Evolutionary conservation across 1,139 yeast genomes (phyloP).

Genomic region (Yamadazyma spencermartinsiae): DNA sequence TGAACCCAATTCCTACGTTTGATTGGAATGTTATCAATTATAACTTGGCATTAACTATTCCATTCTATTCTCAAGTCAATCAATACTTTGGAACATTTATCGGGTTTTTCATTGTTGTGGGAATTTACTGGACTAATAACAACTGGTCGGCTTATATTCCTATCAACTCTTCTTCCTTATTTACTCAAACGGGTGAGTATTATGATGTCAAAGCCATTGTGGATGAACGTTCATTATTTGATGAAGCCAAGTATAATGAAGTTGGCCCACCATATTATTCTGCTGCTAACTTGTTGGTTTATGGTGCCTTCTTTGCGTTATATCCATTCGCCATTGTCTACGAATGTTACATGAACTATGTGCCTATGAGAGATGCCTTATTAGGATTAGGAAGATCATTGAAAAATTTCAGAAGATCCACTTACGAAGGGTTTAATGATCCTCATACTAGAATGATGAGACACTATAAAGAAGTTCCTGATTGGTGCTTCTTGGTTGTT

Average conservation of each 20-base stretch:
- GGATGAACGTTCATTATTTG: conserved; percentile 36
- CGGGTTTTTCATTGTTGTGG: conserved; percentile 43
- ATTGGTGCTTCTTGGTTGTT: conserved; percentile 54
- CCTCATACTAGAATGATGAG: conserved; percentile 59
- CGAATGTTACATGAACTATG: conserved; percentile 32
- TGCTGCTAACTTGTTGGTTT: conserved; percentile 44
- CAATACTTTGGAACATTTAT: conserved; percentile 44
- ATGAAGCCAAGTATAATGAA: conserved; percentile 37
- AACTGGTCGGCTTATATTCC: conserved; percentile 56
- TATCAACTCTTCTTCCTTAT: conserved; percentile 47
- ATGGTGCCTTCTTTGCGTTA: conserved; percentile 58
- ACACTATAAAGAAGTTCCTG: conserved; percentile 61
- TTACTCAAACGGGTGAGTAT: conserved; percentile 46
- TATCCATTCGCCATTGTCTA: conserved; percentile 59
- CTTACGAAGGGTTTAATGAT: conserved; percentile 35
- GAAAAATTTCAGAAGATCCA: conserved; percentile 46
- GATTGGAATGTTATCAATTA: conserved; percentile 45
- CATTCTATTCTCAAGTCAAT: conserved; percentile 47
- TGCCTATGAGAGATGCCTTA: conserved; percentile 17
- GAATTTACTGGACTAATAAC: conserved; percentile 51
- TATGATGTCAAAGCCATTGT: conserved; percentile 46
- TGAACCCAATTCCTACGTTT: conserved; percentile 57
- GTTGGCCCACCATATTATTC: conserved; percentile 50
- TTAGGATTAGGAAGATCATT: conserved; percentile 9
- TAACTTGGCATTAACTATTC: conserved; percentile 33